phyloP scores from a whole-genome alignment of 192 early-diverging fungal genomes.

The Coemansia sp. region DNA sequence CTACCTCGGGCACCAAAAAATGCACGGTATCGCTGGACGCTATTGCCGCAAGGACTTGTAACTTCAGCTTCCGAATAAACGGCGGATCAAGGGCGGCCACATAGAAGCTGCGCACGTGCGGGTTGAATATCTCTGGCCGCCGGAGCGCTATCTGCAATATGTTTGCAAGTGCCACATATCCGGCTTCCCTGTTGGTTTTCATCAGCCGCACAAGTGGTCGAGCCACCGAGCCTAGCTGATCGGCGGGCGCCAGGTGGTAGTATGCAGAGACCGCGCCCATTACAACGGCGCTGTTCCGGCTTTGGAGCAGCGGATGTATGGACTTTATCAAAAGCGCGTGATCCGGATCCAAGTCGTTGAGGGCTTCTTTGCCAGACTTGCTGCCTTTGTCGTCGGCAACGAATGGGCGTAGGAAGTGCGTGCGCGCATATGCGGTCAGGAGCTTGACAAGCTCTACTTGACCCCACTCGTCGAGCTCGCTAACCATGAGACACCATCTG shows the following conservation, averaged over 20 bases:
- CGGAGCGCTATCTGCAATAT: slow-evolving; percentile 71
- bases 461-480: slow-evolving; percentile 95
- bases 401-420: slow-evolving; percentile 38
- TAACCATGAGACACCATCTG: slow-evolving; percentile 80
- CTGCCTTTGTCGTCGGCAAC: not conserved
- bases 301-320: slow-evolving; percentile 73
- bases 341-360: slow-evolving; percentile 67
- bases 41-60: slow-evolving; percentile 77
- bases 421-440: slow-evolving; percentile 76
- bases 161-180: slow-evolving; percentile 74
- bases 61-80: slow-evolving; percentile 78
- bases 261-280: slow-evolving; percentile 66
- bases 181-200: slow-evolving; percentile 71
- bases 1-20: slow-evolving; percentile 71
- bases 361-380: no score
- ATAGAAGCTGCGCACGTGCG: slow-evolving; percentile 78
- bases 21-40: slow-evolving; percentile 68
- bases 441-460: slow-evolving; percentile 83
- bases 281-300: slow-evolving; percentile 82
- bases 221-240: slow-evolving; percentile 59
- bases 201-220: slow-evolving; percentile 78
- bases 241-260: slow-evolving; percentile 64
- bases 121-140: slow-evolving; percentile 68
- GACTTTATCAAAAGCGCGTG: slow-evolving; percentile 72
- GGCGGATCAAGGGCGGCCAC: slow-evolving; percentile 73